Conservation (phyloP, 2,329 filamentous ascomycete species). For the Phialophora tarda region DNA sequence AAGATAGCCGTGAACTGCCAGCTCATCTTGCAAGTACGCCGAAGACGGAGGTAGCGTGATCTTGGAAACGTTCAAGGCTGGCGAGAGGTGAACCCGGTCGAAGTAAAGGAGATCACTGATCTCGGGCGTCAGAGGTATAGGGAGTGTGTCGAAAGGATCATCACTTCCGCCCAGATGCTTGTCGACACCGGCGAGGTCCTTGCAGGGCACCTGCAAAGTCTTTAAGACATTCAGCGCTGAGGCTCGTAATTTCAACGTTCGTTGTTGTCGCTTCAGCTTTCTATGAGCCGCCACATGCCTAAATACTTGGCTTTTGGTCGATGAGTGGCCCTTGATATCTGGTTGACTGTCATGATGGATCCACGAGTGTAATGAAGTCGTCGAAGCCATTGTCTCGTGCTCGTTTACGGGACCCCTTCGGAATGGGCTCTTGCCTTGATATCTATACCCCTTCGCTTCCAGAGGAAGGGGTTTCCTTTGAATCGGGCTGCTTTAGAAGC, state of each 20-base stretch:
- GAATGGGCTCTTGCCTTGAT: not conserved
- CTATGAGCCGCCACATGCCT: conserved; percentile 25
- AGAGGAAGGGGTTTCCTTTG: not conserved
- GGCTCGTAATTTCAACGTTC: conserved; percentile 20
- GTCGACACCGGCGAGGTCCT: conserved; percentile 5
- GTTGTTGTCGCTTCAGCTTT: conserved; percentile 21
- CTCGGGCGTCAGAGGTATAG: conserved; percentile 16
- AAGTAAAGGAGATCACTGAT: conserved; percentile 20
- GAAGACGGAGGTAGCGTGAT: not conserved
- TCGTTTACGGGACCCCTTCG: accelerated
- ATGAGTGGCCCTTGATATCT: conserved; percentile 11
- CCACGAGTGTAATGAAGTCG: conserved; percentile 15
- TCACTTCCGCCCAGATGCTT: not conserved
- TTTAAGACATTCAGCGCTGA: conserved; percentile 12
- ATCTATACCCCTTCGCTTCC: not conserved
- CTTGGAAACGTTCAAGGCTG: not conserved
- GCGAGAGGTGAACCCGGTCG: conserved; percentile 10
- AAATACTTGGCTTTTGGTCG: conserved; percentile 23
- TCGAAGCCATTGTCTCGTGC: conserved; percentile 5
- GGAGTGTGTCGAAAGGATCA: conserved; percentile 19
- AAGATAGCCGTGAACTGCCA: conserved; percentile 18
- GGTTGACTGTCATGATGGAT: conserved; percentile 20
- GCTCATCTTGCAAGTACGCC: conserved; percentile 21
- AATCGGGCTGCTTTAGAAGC: conserved; percentile 2
- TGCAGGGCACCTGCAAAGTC: conserved; percentile 9